Base-by-base conservation (phyloP, 345 rosid species). In the Pelargonium nanum region DNA sequence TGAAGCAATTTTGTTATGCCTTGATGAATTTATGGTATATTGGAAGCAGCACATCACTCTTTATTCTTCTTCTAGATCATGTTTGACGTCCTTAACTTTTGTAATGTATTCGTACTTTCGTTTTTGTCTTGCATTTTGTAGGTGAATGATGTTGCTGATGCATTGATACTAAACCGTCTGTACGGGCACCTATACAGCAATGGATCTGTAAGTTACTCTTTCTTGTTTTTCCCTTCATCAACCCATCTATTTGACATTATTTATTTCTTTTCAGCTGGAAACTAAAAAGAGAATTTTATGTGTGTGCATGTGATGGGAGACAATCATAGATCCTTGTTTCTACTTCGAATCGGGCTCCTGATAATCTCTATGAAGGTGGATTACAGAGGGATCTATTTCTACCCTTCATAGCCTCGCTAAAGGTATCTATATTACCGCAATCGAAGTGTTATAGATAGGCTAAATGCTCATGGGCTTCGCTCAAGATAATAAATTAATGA, bases 121-220 rank as follows among this genome's bases (percentile, higher is more conserved):
- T 52, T 26, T 54, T 5, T 57, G 45, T 74, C 56, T 77, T 62
- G 62, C 45, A 30, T 50, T 61, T 32, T 13, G 54, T 60, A 93
- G 99, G 99, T 93, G 61, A 89, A 74, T 79, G 99, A 93, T 66
- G 99, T 93, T 66, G 99, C 97, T 63, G 99, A 93, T 81, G 99
- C 99, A 63, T 72, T 93, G 75, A 93, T 93, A 65, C 81, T 90
- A 44, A 87, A 93, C 65, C 82, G 99, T 53, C 90, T 93, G 34
- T 93, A 84, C 26, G 25, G 84, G 70, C 96, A 93, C 67, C 73
- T 93, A 58, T 93, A 84, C 74, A 76, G 72, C 71, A 78, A 87
- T 77, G 97, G 99, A n/a, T 72, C 82, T 55, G 99, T 87, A 78
- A 85, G 99, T 82, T 62, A 64, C 48, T 52, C 60, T 51, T 10